Evolutionary conservation across 257 asterid genomes (phyloP), one percentile per base, ranked within the genome.

Genomic region (Forsythia viridissima): DNA sequence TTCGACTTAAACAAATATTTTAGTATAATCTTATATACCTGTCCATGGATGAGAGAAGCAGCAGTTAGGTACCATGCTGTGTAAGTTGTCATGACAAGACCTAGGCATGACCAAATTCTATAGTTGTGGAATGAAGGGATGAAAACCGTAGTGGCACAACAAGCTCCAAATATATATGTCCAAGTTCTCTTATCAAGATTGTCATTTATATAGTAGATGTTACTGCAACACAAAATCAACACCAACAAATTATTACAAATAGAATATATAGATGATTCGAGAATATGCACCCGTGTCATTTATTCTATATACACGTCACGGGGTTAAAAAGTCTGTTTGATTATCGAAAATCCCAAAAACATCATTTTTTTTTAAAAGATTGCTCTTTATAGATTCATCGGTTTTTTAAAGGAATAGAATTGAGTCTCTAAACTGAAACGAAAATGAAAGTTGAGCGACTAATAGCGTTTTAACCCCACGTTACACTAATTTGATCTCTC

Each of bases 131-230:
- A 92, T 5, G 97, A 92, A 8, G 97, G 97, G 81, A 92, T 89
- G 77, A 90, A 92, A 9, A 92, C 97, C 4, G 97, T 92, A 30
- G 97, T 88, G 21, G 96, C 96, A 87, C 97, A 92, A 81, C 97
- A 92, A 0, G 96, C 97, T 82, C 97, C 97, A 81, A 92, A 92
- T 55, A 92, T 88, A 84, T 92, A 92, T n/a, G 97, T 91, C 97
- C 97, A 92, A 71, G 93, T 92, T 77, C 97, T 92, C 91, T 92
- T 92, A 75, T 92, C 97, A 75, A 92, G 97, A 79, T 88, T 86
- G 89, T 92, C 97, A 80, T 92, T 92, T 81, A 92, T 88, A 84
- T 92, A 92, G 71, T 92, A 92, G 70, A 92, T 92, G 84, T 92
- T 92, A 72, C 97, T 92, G 96, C 91, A 85, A 72, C 8, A 15